Evolutionary conservation across 2,329 filamentous ascomycete species (phyloP).

Genomic region (Ophiostoma himal-ulmi): DNA sequence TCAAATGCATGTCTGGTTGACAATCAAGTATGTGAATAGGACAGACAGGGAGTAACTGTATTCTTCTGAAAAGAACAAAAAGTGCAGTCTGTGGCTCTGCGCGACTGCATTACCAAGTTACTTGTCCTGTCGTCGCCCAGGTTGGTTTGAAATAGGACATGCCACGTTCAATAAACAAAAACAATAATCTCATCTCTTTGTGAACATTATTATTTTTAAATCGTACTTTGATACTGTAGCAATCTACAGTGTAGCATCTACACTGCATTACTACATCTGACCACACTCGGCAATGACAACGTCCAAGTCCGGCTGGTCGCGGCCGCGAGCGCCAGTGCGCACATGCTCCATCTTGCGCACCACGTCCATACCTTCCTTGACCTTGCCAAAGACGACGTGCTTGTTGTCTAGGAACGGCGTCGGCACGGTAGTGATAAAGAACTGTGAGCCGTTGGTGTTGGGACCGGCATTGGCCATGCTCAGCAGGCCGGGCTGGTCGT

Average conservation of each 20-base stretch:
- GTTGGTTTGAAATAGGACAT: too few relatives aligned
- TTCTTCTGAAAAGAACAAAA: too few relatives aligned
- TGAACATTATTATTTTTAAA: not conserved
- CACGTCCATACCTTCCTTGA: slow-evolving; percentile 83
- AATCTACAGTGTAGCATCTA: not conserved
- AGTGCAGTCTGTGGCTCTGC: too few relatives aligned
- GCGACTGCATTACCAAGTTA: too few relatives aligned
- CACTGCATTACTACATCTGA: slow-evolving; percentile 62
- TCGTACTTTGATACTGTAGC: not conserved
- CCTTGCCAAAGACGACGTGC: slow-evolving; percentile 92
- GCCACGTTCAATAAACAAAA: too few relatives aligned
- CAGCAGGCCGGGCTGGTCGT: slow-evolving; percentile 72
- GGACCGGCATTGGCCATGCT: slow-evolving; percentile 94
- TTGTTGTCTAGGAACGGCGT: slow-evolving; percentile 87
- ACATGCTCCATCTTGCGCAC: slow-evolving; percentile 90
- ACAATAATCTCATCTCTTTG: too few relatives aligned
- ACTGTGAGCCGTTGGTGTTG: slow-evolving; percentile 91
- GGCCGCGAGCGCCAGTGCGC: slow-evolving; percentile 64
- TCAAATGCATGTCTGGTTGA: not conserved
- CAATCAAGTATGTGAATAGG: not conserved
- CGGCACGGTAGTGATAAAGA: slow-evolving; percentile 89
- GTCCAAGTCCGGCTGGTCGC: slow-evolving; percentile 80
- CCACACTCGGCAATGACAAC: slow-evolving; percentile 82
- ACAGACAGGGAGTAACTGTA: too few relatives aligned
- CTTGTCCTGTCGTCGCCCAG: too few relatives aligned